phyloP scores from a whole-genome alignment of 139 green algal genomes.

The Picochlorum sp. region DNA sequence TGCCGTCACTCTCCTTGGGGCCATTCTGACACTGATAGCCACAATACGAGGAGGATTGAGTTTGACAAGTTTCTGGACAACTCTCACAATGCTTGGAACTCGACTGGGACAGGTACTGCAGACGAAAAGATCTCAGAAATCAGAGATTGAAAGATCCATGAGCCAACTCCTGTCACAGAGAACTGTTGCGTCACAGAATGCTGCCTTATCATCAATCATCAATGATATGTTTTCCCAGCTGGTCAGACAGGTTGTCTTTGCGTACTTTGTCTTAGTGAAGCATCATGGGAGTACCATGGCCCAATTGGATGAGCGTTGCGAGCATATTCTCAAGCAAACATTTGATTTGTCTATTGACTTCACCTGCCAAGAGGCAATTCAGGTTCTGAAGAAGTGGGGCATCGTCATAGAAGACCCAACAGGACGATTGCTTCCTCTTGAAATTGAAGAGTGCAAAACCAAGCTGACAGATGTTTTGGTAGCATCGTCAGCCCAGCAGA shows the following conservation, averaged over 20 bases:
- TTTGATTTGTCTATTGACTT: conserved; percentile 53
- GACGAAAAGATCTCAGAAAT: conserved; percentile 8
- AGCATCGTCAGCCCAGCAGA: too few relatives aligned
- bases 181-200: conserved; percentile 18
- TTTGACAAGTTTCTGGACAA: neutral
- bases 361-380: conserved; percentile 36
- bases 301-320: conserved; percentile 36
- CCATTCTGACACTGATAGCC: conserved; percentile 1
- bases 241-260: conserved; percentile 22
- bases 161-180: conserved; percentile 24
- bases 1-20: neutral
- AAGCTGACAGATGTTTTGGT: conserved; percentile 7
- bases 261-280: conserved; percentile 28
- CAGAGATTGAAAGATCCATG: conserved; percentile 22
- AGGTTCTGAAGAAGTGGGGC: conserved; percentile 33
- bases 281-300: neutral
- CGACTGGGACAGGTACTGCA: conserved; percentile 16
- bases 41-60: neutral
- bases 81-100: conserved; percentile 19
- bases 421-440: neutral
- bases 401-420: conserved; percentile 17
- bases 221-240: conserved; percentile 25
- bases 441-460: neutral
- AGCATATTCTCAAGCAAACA: conserved; percentile 27
- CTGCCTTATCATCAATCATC: conserved; percentile 15